A percentile compares a stretch with the other conserved stretches of the same genome.
Evolutionary conservation across 2,329 filamentous ascomycete species (phyloP).

Genomic region (Dichotomopilus funicola): DNA sequence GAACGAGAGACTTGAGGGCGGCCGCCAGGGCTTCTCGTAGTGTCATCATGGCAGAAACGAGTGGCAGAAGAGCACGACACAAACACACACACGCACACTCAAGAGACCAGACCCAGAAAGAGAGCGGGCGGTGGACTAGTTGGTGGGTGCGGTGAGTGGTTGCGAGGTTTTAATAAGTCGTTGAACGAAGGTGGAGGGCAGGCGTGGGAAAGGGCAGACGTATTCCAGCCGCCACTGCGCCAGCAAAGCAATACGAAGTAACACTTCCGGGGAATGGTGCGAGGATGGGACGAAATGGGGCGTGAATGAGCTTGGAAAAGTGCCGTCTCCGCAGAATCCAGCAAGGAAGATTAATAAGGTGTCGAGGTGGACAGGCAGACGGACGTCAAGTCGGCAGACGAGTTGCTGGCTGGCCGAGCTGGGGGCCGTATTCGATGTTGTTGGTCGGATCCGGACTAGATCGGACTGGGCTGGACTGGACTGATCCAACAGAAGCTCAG

Average conservation of each 20-base stretch:
- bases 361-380: background rate
- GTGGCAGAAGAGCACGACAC: conserved; percentile 39
- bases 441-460: conserved; percentile 1
- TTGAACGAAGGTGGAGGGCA: conserved; percentile 2
- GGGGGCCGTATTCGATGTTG: conserved; percentile 1
- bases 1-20: conserved; percentile 51
- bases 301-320: too few relatives aligned
- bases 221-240: conserved; percentile 3
- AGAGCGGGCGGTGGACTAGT: conserved; percentile 3
- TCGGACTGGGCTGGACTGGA: background rate
- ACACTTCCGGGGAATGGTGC: background rate
- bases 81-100: background rate
- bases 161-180: conserved; percentile 18
- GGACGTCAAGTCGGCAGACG: background rate
- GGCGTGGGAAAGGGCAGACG: conserved; percentile 8
- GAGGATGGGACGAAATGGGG: background rate
- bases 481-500: background rate
- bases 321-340: background rate
- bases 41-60: conserved; percentile 52
- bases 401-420: background rate
- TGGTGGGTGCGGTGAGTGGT: conserved; percentile 1
- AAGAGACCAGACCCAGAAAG: background rate
- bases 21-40: conserved; percentile 49
- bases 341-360: background rate
- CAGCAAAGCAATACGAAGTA: conserved; percentile 5